These are phyloP conservation scores for Rhynchospora tenuis DNA, from an alignment of 176 grass and related monocot species.

Conservation along the genomic window DNA sequence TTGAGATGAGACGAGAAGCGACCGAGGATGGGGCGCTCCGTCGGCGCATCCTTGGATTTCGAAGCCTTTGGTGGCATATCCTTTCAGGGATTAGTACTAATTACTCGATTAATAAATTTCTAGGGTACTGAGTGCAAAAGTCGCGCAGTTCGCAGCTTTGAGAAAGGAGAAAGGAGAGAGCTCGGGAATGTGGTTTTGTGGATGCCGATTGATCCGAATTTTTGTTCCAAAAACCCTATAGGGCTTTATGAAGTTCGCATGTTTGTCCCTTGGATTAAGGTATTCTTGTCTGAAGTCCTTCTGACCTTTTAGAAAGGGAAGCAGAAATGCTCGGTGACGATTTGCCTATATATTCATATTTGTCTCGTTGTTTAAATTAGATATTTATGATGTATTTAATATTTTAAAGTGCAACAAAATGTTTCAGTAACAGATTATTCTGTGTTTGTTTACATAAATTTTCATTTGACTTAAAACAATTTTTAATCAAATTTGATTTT, in stretches of 20 bases:
- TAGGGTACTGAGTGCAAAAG: constrained; percentile 1
- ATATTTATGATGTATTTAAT: too few relatives aligned
- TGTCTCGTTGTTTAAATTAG: too few relatives aligned
- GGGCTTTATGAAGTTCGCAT: neutral
- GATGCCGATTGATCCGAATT: neutral
- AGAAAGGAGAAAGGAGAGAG: neutral
- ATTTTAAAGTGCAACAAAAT: too few relatives aligned
- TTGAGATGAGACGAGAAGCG: constrained; percentile 99
- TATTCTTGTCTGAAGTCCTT: neutral
- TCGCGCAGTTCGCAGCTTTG: neutral
- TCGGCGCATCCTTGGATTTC: constrained; percentile 71
- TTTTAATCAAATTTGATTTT: too few relatives aligned
- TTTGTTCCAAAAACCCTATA: neutral
- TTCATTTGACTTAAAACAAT: too few relatives aligned
- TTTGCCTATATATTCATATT: too few relatives aligned
- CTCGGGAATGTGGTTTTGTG: neutral
- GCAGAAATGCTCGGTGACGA: too few relatives aligned
- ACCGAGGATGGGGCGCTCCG: constrained; percentile 87
- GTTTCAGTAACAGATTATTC: too few relatives aligned
- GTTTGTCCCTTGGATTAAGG: neutral
- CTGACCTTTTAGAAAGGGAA: neutral
- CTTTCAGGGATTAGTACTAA: neutral
- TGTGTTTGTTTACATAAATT: too few relatives aligned
- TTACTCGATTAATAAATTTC: neutral
- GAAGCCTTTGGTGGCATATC: constrained; percentile 84